phyloP scores from a whole-genome alignment of 1,284 basidiomycete species.

The Cystobasidium slooffiae region DNA sequence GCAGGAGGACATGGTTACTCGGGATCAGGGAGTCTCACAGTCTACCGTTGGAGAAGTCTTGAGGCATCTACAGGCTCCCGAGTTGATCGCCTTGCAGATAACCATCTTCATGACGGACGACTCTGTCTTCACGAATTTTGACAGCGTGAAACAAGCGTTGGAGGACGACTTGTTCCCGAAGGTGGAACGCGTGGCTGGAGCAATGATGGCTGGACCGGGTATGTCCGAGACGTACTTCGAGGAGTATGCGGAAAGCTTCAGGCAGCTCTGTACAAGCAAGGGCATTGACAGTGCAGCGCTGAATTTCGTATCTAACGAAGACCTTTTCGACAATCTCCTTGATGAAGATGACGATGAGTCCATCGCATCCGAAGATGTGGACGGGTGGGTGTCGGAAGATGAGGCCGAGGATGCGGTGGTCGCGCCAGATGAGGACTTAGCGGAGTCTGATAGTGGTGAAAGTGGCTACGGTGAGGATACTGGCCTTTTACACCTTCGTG shows the following conservation, averaged over 20 bases:
- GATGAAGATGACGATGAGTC: slow-evolving; percentile 8
- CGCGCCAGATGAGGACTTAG: neutral
- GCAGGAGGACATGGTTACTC: no score
- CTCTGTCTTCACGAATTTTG: no score
- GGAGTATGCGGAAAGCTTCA: neutral
- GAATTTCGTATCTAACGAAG: slow-evolving; percentile 14
- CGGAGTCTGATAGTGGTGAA: neutral
- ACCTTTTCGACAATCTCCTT: neutral
- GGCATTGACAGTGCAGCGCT: slow-evolving; percentile 9
- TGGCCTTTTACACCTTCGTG: neutral
- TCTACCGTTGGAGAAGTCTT: no score
- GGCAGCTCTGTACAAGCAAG: neutral
- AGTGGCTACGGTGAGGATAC: neutral
- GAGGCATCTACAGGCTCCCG: no score
- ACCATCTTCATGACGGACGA: no score
- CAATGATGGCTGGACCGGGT: no score
- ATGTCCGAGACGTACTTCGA: slow-evolving; percentile 3
- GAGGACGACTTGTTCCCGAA: no score
- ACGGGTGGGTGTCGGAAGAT: neutral
- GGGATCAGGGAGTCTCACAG: no score
- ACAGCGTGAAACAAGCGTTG: no score
- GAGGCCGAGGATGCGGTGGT: neutral
- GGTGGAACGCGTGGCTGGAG: no score
- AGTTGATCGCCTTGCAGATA: no score
- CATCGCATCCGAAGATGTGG: neutral